Evolutionary conservation across 306 rosid species (phyloP).

Genomic region (Rosa persica): DNA sequence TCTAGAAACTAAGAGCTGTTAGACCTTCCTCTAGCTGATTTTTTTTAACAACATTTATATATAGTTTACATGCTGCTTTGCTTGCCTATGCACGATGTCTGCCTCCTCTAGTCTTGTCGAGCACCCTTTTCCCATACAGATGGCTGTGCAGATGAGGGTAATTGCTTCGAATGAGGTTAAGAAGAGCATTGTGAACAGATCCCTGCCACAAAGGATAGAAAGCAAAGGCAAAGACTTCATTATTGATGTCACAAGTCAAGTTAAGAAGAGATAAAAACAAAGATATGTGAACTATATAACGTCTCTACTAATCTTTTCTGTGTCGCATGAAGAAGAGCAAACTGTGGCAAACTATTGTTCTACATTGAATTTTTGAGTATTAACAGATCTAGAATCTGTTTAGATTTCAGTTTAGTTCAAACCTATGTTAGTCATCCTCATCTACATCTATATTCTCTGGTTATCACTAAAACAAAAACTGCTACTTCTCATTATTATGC

Average conservation of each 20-base stretch:
- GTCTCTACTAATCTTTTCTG: too few relatives aligned
- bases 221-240: background rate
- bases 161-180: background rate
- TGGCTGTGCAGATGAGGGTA: constrained; percentile 14
- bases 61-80: background rate
- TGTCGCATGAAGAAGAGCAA: too few relatives aligned
- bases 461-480: too few relatives aligned
- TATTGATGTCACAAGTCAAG: background rate
- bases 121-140: constrained; percentile 24
- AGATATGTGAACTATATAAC: too few relatives aligned
- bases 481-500: too few relatives aligned
- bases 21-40: background rate
- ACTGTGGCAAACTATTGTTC: too few relatives aligned
- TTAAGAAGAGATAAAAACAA: background rate
- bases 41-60: background rate
- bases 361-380: too few relatives aligned
- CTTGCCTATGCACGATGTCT: background rate
- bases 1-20: background rate
- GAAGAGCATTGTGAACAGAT: constrained; percentile 9
- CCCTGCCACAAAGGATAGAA: constrained; percentile 8
- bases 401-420: too few relatives aligned
- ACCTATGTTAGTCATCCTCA: too few relatives aligned
- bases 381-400: too few relatives aligned
- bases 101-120: background rate
- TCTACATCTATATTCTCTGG: too few relatives aligned